Evolutionary conservation across 1,284 basidiomycete species (phyloP).

Genomic region (Anthracocystis panici-leucophaei): DNA sequence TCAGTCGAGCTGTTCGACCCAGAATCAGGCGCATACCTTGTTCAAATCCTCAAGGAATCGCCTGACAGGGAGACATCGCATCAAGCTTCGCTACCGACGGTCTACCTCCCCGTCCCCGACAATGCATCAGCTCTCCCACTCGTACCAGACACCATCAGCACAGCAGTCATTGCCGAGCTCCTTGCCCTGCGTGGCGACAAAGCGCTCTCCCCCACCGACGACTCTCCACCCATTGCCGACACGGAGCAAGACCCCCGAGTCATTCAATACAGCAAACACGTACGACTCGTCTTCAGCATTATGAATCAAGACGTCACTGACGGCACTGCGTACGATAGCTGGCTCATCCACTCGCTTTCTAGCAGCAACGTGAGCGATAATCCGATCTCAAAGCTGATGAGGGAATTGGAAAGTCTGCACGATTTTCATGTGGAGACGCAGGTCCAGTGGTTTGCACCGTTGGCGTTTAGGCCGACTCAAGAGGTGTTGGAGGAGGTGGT

Average conservation of each 20-base stretch:
- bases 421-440: conserved; percentile 94
- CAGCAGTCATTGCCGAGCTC: conserved; percentile 37
- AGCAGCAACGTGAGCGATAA: neutral
- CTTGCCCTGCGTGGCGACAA: conserved; percentile 28
- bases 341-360: conserved; percentile 27
- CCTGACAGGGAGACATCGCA: neutral
- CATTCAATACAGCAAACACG: conserved; percentile 58
- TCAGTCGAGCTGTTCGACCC: neutral
- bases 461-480: conserved; percentile 81
- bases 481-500: conserved; percentile 66
- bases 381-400: conserved; percentile 31
- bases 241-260: conserved; percentile 49
- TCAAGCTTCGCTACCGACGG: conserved; percentile 5
- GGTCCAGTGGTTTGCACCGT: conserved; percentile 88
- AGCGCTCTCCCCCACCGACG: neutral
- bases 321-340: conserved; percentile 30
- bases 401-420: conserved; percentile 74
- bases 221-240: neutral
- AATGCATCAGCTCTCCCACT: conserved; percentile 8
- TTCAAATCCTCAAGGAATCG: conserved; percentile 11
- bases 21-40: conserved; percentile 19
- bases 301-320: conserved; percentile 62
- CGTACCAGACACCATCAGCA: conserved; percentile 38
- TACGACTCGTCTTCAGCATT: conserved; percentile 65
- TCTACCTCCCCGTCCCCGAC: conserved; percentile 10